phyloP scores from a whole-genome alignment of 345 rosid genomes.

The Excoecaria cochinchinensis region DNA sequence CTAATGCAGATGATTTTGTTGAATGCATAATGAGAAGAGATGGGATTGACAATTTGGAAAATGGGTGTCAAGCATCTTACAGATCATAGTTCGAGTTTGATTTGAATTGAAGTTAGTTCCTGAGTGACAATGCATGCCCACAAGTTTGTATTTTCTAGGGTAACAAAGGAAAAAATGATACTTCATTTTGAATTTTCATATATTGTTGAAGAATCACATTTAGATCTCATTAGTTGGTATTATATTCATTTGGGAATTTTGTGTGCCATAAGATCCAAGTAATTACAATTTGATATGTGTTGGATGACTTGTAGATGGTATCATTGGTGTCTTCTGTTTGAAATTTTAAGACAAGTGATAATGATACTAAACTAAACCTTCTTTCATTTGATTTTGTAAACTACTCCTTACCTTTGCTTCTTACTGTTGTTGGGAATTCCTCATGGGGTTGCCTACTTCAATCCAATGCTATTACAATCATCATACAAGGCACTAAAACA shows the following conservation, averaged over 20 bases:
- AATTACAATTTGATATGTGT: not conserved
- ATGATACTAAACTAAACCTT: not conserved
- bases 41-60: not conserved
- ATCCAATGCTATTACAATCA: not conserved
- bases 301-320: not conserved
- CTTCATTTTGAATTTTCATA: not conserved
- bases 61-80: slow-evolving; percentile 3
- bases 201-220: not conserved
- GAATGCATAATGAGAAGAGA: not conserved
- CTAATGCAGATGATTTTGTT: not conserved
- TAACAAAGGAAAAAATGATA: not conserved
- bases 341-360: not conserved
- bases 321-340: not conserved
- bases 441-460: too few relatives aligned
- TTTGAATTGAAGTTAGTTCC: not conserved
- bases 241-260: not conserved
- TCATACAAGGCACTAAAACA: not conserved
- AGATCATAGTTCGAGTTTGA: not conserved
- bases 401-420: not conserved
- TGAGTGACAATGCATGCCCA: not conserved
- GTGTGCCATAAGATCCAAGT: too few relatives aligned
- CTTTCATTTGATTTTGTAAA: not conserved
- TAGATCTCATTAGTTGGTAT: not conserved
- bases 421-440: too few relatives aligned
- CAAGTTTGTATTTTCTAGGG: not conserved